These are phyloP conservation scores for Ceratobasidium papillatum DNA, from an alignment of 1,284 basidiomycete species.

Conservation along the genomic window DNA sequence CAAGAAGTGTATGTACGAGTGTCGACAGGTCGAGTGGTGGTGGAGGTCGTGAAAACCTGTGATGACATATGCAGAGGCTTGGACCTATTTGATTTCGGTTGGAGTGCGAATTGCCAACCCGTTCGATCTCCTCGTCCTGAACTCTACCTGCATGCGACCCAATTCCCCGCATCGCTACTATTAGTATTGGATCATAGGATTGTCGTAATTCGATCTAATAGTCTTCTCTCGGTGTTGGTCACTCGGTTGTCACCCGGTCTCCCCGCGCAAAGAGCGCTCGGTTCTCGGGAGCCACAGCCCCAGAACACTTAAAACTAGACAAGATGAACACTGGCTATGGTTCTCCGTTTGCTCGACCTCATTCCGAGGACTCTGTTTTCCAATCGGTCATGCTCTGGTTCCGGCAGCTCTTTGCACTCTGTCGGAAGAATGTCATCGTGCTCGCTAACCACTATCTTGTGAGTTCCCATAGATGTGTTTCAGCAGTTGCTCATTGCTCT, in stretches of 20 bases:
- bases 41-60: conserved; percentile 5
- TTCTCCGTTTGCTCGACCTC: not conserved
- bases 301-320: not conserved
- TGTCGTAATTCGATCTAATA: not conserved
- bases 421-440: conserved; percentile 79
- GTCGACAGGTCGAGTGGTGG: conserved; percentile 9
- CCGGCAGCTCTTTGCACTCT: conserved; percentile 67
- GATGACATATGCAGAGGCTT: not conserved
- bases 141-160: not conserved
- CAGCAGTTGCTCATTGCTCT: conserved; percentile 45
- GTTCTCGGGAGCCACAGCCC: not conserved
- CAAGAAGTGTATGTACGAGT: not conserved
- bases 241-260: not conserved
- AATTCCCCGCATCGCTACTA: not conserved
- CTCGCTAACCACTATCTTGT: conserved; percentile 70
- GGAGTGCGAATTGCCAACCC: not conserved
- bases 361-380: conserved; percentile 4
- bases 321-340: conserved; percentile 1
- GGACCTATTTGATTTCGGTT: conserved; percentile 14
- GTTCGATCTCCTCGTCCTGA: not conserved
- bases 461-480: conserved; percentile 50
- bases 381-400: conserved; percentile 45
- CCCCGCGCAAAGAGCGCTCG: conserved; percentile 6
- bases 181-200: too few species aligned
- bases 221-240: not conserved